Evolutionary conservation across 2,329 filamentous ascomycete species (phyloP).

Genomic region (Cercospora janseana): DNA sequence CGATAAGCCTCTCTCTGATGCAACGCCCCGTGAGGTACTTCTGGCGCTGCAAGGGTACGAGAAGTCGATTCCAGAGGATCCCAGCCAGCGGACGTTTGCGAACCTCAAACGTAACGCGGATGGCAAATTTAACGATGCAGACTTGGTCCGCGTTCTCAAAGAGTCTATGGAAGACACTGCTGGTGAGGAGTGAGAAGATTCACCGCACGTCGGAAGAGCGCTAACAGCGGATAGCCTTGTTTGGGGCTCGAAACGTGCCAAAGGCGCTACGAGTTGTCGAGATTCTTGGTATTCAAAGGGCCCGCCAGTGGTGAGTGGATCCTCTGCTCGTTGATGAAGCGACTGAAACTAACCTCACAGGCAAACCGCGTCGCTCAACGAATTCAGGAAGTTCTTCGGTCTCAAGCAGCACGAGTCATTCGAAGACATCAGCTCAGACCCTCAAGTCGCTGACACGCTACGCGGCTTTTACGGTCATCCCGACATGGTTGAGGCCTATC

Average conservation of each 20-base stretch:
- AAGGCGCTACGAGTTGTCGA: slow-evolving; percentile 71
- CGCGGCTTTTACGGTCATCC: slow-evolving; percentile 68
- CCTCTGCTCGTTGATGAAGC: slow-evolving; percentile 35
- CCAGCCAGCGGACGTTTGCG: slow-evolving; percentile 47
- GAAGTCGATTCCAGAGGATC: slow-evolving; percentile 29
- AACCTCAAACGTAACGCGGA: slow-evolving; percentile 34
- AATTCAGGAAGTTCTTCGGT: slow-evolving; percentile 80
- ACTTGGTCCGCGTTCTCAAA: slow-evolving; percentile 54
- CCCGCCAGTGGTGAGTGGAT: slow-evolving; percentile 72
- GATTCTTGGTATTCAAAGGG: slow-evolving; percentile 75
- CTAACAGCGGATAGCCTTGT: slow-evolving; percentile 35
- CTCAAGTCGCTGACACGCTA: slow-evolving; percentile 64
- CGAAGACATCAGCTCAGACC: slow-evolving; percentile 79
- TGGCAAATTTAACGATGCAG: slow-evolving; percentile 55
- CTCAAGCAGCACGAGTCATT: slow-evolving; percentile 74
- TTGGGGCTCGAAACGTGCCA: slow-evolving; percentile 67
- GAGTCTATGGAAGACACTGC: slow-evolving; percentile 58
- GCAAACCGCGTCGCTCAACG: slow-evolving; percentile 60
- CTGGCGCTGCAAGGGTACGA: slow-evolving; percentile 29
- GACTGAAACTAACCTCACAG: no score
- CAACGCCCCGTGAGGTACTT: slow-evolving; percentile 28
- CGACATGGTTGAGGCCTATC: slow-evolving; percentile 77
- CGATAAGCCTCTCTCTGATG: slow-evolving; percentile 14
- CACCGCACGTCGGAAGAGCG: slow-evolving; percentile 20
- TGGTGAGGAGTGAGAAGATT: slow-evolving; percentile 32